These are phyloP conservation scores for Styphnolobium japonicum DNA, from an alignment of 306 rosid species.

Conservation along the genomic window DNA sequence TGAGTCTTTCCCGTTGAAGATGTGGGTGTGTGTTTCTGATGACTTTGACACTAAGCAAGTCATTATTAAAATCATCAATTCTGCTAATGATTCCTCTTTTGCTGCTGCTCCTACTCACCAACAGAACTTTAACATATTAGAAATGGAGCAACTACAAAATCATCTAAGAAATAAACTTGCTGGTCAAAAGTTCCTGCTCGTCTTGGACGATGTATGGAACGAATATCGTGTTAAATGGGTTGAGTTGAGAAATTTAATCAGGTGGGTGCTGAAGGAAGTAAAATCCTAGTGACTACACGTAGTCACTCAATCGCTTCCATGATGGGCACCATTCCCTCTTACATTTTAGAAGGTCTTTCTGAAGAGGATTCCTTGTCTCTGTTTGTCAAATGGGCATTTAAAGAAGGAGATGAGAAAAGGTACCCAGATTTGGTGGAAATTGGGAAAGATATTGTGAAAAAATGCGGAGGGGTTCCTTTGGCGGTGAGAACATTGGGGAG, in stretches of 20 bases:
- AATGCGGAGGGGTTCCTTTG: constrained; percentile 28
- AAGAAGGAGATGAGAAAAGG: neutral
- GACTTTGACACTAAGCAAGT: no score
- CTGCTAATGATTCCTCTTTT: no score
- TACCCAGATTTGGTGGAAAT: neutral
- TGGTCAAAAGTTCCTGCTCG: neutral
- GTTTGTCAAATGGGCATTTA: no score
- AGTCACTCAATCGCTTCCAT: no score
- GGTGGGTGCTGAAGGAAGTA: neutral
- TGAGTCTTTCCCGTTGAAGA: neutral
- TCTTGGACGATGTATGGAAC: neutral
- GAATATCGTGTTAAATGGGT: neutral
- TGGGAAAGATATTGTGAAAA: neutral
- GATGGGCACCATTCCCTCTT: no score
- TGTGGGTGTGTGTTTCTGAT: neutral
- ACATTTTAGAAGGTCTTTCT: no score
- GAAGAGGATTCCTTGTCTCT: no score
- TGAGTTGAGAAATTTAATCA: neutral
- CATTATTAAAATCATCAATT: no score
- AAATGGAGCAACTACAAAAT: neutral
- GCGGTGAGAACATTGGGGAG: neutral
- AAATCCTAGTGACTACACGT: no score
- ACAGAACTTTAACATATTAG: no score
- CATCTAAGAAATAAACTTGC: neutral
- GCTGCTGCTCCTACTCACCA: no score